These are phyloP conservation scores for Dimargaris verticillata DNA, from an alignment of 192 early-diverging fungal genomes.

Conservation along the genomic window DNA sequence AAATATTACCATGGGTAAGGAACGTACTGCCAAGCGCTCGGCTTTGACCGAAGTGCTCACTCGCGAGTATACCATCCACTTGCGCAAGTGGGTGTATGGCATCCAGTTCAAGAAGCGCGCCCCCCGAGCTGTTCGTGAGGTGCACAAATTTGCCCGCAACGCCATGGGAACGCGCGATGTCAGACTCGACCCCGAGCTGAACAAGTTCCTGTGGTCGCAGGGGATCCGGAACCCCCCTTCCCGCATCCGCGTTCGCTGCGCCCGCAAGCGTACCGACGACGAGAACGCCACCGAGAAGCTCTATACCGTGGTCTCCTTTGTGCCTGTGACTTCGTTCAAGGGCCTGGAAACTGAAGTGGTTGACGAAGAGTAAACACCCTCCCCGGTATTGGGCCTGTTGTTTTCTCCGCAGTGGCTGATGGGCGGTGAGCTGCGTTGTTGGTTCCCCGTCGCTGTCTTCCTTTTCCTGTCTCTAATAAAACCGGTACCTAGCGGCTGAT, in stretches of 20 bases:
- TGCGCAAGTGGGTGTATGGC: slow-evolving; percentile 78
- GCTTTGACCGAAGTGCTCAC: slow-evolving; percentile 81
- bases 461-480: too few relatives aligned
- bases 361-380: slow-evolving; percentile 26
- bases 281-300: slow-evolving; percentile 95
- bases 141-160: slow-evolving; percentile 79
- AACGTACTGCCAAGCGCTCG: slow-evolving; percentile 68
- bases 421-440: too few relatives aligned
- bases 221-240: slow-evolving; percentile 89
- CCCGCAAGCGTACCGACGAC: slow-evolving; percentile 93
- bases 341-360: slow-evolving; percentile 57
- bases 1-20: slow-evolving; percentile 15
- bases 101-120: slow-evolving; percentile 94
- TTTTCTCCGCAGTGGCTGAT: too few relatives aligned
- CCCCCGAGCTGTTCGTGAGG: slow-evolving; percentile 84
- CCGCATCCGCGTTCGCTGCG: slow-evolving; percentile 87
- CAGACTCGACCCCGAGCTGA: slow-evolving; percentile 86
- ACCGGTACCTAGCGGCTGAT: too few relatives aligned
- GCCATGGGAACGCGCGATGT: slow-evolving; percentile 94
- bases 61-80: slow-evolving; percentile 98
- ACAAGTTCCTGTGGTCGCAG: slow-evolving; percentile 86
- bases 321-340: slow-evolving; percentile 79
- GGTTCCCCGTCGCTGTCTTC: too few relatives aligned
- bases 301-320: slow-evolving; percentile 84
- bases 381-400: too few relatives aligned